Conservation (phyloP, 2,329 filamentous ascomycete genomes). For the Beauveria bassiana region DNA sequence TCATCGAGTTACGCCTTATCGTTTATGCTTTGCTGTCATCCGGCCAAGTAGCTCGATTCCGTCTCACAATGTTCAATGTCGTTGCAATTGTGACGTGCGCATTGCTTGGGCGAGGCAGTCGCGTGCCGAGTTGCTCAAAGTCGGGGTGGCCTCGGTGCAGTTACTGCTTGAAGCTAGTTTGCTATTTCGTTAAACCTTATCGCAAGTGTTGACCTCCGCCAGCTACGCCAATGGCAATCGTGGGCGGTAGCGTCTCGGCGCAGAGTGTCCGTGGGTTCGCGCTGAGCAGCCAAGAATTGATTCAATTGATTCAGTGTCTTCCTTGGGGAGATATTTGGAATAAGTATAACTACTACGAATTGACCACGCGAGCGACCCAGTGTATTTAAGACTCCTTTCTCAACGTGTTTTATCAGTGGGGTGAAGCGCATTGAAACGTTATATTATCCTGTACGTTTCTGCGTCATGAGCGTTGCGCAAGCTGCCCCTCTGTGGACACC, state of each 20-base stretch:
- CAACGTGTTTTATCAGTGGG: not conserved
- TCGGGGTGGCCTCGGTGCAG: no score
- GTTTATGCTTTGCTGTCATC: not conserved
- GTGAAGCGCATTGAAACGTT: not conserved
- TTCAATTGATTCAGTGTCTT: not conserved
- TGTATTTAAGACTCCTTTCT: not conserved
- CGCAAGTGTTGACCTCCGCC: no score
- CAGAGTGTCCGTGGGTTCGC: no score
- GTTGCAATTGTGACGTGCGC: not conserved
- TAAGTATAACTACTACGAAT: no score
- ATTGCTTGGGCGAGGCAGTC: no score
- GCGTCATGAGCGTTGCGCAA: not conserved
- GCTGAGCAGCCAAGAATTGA: no score
- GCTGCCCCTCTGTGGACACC: not conserved
- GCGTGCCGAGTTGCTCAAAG: no score
- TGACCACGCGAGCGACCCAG: not conserved
- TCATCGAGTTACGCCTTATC: not conserved
- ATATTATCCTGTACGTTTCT: not conserved
- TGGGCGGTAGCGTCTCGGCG: no score
- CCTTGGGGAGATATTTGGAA: not conserved
- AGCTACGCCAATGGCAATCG: no score
- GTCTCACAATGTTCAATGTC: not conserved
- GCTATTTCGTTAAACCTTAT: no score
- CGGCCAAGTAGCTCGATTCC: not conserved
- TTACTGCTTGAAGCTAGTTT: no score